Evolutionary conservation across 2,329 filamentous ascomycete genomes (phyloP).

Genomic region (Calonectria montana): DNA sequence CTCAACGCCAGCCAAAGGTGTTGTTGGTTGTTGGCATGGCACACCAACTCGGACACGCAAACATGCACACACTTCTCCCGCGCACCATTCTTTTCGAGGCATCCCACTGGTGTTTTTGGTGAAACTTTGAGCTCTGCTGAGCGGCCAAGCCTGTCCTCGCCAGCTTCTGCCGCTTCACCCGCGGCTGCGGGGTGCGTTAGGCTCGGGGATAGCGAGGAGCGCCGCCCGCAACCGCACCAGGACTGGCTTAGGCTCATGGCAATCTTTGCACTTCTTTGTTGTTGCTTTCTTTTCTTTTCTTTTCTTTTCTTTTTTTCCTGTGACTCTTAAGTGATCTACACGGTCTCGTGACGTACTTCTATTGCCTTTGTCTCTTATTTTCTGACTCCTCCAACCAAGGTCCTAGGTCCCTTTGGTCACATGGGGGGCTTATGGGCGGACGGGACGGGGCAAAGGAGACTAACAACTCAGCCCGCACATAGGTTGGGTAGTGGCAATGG

Average conservation of each 20-base stretch:
- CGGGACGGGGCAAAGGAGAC: background rate
- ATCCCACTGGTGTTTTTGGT: background rate
- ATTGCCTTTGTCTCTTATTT: background rate
- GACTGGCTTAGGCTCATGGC: background rate
- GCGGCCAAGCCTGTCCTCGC: background rate
- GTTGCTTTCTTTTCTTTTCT: background rate
- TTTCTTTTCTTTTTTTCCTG: background rate
- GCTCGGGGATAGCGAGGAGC: constrained; percentile 18
- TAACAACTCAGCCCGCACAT: background rate
- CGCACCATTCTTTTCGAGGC: background rate
- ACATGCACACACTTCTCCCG: background rate
- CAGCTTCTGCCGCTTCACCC: constrained; percentile 11
- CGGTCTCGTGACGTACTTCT: background rate
- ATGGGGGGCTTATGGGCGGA: background rate
- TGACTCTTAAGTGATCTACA: background rate
- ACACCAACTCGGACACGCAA: background rate
- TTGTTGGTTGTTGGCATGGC: background rate
- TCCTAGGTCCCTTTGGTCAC: background rate
- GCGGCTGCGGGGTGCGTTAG: constrained; percentile 35
- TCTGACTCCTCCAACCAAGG: background rate
- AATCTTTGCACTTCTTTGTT: background rate
- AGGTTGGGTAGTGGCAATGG: constrained; percentile 7
- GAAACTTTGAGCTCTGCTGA: background rate
- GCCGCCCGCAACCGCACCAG: background rate
- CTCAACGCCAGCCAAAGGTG: background rate